Conservation (phyloP, 345 rosid genomes). For the Populus simonii region DNA sequence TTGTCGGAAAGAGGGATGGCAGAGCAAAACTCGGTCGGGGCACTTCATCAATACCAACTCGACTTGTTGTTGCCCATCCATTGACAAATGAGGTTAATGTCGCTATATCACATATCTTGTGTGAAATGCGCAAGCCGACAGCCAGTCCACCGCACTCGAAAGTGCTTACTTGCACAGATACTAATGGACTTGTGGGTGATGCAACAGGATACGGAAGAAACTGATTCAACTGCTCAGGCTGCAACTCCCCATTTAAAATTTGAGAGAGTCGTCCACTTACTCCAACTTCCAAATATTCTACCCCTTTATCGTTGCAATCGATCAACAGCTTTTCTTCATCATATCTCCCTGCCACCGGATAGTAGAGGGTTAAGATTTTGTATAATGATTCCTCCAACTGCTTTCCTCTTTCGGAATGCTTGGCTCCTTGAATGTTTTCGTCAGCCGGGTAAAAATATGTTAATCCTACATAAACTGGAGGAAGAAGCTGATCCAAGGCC, state of each 20-base stretch:
- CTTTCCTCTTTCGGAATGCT: background rate
- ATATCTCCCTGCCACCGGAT: conserved; percentile 29
- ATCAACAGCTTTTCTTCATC: conserved; percentile 4
- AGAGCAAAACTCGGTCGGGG: background rate
- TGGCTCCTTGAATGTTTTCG: background rate
- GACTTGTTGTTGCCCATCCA: conserved; percentile 11
- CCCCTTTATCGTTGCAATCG: conserved; percentile 21
- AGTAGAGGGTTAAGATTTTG: conserved; percentile 20
- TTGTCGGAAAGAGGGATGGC: conserved; percentile 4
- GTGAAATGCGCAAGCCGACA: background rate
- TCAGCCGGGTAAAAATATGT: conserved; percentile 21
- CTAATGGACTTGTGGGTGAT: conserved; percentile 13
- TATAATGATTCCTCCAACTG: conserved; percentile 22
- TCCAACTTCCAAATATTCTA: conserved; percentile 17
- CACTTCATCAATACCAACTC: background rate
- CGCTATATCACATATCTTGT: conserved; percentile 15
- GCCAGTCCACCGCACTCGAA: conserved; percentile 5
- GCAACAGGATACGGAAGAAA: conserved; percentile 3
- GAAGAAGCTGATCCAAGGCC: conserved; percentile 24
- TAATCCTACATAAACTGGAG: conserved; percentile 11
- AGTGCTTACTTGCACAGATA: background rate
- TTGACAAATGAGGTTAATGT: background rate
- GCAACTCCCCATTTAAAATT: conserved; percentile 6
- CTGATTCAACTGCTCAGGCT: background rate
- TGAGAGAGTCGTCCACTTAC: conserved; percentile 9